phyloP scores from a whole-genome alignment of 1,139 yeast genomes.

The Magnusiomyces ingens region DNA sequence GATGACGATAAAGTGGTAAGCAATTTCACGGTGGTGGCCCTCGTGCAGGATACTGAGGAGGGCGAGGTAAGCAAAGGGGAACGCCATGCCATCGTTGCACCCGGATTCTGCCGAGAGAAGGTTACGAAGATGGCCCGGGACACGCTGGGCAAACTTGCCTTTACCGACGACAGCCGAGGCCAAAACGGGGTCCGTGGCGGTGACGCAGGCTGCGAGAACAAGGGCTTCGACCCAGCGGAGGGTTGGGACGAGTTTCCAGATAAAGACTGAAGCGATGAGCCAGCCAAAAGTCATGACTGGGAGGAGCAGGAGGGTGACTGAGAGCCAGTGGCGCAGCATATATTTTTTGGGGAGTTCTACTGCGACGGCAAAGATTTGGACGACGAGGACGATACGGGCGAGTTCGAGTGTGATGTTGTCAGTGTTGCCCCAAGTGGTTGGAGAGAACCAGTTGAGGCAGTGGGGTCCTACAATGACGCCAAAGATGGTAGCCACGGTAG shows the following conservation, averaged over 20 bases:
- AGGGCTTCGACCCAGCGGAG: conserved; percentile 70
- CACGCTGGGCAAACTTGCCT: conserved; percentile 94
- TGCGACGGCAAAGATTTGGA: conserved; percentile 95
- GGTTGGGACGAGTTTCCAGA: conserved; percentile 82
- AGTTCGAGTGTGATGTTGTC: conserved; percentile 83
- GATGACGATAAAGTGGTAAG: conserved; percentile 76
- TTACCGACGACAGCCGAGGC: conserved; percentile 98
- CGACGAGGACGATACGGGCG: conserved; percentile 78
- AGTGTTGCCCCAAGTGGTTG: conserved; percentile 84
- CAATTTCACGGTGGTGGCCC: conserved; percentile 60
- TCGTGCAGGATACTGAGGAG: conserved; percentile 59
- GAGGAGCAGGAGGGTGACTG: conserved; percentile 67
- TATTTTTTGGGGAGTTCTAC: conserved; percentile 93
- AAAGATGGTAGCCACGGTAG: conserved; percentile 85
- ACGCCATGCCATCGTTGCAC: conserved; percentile 98
- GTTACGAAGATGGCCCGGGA: conserved; percentile 93
- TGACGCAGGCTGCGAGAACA: conserved; percentile 83
- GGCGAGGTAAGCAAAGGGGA: conserved; percentile 82
- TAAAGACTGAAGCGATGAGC: conserved; percentile 78
- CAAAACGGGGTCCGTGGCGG: conserved; percentile 96
- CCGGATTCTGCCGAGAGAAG: conserved; percentile 90
- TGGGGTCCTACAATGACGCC: conserved; percentile 94
- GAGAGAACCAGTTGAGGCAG: conserved; percentile 82
- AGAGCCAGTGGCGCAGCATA: conserved; percentile 84
- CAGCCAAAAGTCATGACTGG: conserved; percentile 97